phyloP scores from a whole-genome alignment of 2,329 filamentous ascomycete species.

The Colletotrichum falcatum region DNA sequence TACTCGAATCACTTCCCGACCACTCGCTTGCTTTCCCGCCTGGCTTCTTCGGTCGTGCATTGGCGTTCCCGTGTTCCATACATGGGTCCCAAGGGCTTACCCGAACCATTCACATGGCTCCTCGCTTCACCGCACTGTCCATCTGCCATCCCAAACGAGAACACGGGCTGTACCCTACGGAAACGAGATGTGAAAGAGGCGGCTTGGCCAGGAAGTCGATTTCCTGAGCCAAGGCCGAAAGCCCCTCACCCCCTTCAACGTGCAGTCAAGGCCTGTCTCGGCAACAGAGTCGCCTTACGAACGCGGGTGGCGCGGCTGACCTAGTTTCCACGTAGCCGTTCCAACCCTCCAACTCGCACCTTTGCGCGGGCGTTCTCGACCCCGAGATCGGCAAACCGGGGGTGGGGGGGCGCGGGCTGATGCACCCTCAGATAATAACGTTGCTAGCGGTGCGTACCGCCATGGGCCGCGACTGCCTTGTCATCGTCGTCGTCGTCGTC shows the following conservation, averaged over 20 bases:
- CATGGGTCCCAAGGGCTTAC: conserved; percentile 34
- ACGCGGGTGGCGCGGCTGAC: conserved; percentile 36
- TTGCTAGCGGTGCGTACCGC: conserved; percentile 7
- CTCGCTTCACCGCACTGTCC: background rate
- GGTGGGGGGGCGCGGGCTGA: background rate
- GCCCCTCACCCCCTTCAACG: background rate
- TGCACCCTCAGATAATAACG: conserved; percentile 9
- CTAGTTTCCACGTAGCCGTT: conserved; percentile 21
- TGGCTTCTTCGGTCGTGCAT: conserved; percentile 36
- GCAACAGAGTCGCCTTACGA: conserved; percentile 11
- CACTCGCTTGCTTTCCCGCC: conserved; percentile 40
- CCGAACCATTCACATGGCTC: conserved; percentile 36
- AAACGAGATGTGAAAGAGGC: background rate
- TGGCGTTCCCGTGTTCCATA: conserved; percentile 34
- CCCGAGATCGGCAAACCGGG: conserved; percentile 21
- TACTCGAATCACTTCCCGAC: conserved; percentile 1
- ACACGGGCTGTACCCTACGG: background rate
- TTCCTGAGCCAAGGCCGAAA: background rate
- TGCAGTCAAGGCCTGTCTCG: background rate
- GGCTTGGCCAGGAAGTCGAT: background rate
- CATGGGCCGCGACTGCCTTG: background rate
- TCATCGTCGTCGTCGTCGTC: conserved; percentile 9
- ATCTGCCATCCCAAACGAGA: background rate
- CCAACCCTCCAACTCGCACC: conserved; percentile 34
- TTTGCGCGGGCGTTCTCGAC: conserved; percentile 8